A percentile compares a stretch with the other conserved stretches of the same genome.
These are phyloP conservation scores for Scheffersomyces amazonensis DNA, from an alignment of 805 yeast species.

Conservation along the genomic window DNA sequence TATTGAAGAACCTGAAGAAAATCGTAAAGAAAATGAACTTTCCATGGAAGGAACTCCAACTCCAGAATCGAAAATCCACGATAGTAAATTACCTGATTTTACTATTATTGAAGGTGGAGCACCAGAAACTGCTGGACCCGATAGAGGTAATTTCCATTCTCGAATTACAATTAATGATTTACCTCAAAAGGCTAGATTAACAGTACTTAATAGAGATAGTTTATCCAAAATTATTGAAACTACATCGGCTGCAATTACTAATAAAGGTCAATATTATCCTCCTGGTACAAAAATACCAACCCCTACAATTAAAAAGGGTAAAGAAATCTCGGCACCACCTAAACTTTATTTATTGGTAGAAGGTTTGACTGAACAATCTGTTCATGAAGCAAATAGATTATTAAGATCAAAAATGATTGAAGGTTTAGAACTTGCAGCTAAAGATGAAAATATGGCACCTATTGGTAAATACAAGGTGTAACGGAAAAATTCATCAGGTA, in stretches of 20 bases:
- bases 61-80: conserved; percentile 3
- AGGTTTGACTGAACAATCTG: conserved; percentile 59
- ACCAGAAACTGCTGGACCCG: conserved; percentile 56
- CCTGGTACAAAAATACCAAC: conserved; percentile 41
- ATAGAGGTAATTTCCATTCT: conserved; percentile 56
- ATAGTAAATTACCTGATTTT: conserved; percentile 37
- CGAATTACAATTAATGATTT: conserved; percentile 77
- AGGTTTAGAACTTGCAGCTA: conserved; percentile 51
- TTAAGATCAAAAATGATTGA: conserved; percentile 54
- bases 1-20: conserved; percentile 11
- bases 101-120: conserved; percentile 50
- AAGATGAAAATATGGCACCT: conserved; percentile 40
- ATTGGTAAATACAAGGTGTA: conserved; percentile 51
- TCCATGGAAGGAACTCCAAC: conserved; percentile 1
- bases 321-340: conserved; percentile 46
- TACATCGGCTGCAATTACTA: conserved; percentile 74
- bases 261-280: conserved; percentile 70
- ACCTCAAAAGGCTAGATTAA: conserved; percentile 80
- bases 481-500: no score
- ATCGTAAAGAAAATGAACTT: background rate
- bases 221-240: conserved; percentile 63
- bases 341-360: conserved; percentile 79
- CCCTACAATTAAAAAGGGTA: conserved; percentile 48
- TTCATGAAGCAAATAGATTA: conserved; percentile 56
- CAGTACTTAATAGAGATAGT: conserved; percentile 65